Conservation (phyloP, 1,139 yeast genomes). For the Magnusiomyces paraingens region DNA sequence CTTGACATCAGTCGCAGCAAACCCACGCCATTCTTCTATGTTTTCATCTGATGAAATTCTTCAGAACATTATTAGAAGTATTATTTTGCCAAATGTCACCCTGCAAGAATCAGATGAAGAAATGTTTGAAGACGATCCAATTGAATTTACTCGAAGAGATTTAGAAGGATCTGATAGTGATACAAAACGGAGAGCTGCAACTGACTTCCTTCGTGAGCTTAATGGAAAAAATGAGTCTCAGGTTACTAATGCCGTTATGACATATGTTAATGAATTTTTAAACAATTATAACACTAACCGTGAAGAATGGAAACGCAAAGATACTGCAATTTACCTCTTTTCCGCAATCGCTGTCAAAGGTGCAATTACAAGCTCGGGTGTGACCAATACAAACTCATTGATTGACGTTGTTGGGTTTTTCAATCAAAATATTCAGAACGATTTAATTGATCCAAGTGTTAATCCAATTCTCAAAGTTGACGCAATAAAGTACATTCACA, state of each 20-base stretch:
- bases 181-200: conserved; percentile 84
- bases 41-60: conserved; percentile 65
- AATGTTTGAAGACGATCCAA: conserved; percentile 93
- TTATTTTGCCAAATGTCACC: conserved; percentile 81
- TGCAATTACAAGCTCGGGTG: conserved; percentile 75
- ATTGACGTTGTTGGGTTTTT: conserved; percentile 87
- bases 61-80: conserved; percentile 71
- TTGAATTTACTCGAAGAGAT: conserved; percentile 84
- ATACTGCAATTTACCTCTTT: conserved; percentile 78
- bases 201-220: conserved; percentile 82
- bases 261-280: conserved; percentile 67
- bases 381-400: conserved; percentile 68
- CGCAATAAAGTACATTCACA: conserved; percentile 84
- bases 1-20: conserved; percentile 71
- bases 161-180: conserved; percentile 93
- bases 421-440: conserved; percentile 71
- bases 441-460: conserved; percentile 48
- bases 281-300: conserved; percentile 41
- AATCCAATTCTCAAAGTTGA: conserved; percentile 67
- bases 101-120: conserved; percentile 82
- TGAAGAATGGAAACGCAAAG: conserved; percentile 73
- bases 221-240: conserved; percentile 71
- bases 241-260: conserved; percentile 69
- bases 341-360: conserved; percentile 91
- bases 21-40: conserved; percentile 54